Base-by-base conservation (phyloP, 345 rosid genomes). In the Balakata baccata region DNA sequence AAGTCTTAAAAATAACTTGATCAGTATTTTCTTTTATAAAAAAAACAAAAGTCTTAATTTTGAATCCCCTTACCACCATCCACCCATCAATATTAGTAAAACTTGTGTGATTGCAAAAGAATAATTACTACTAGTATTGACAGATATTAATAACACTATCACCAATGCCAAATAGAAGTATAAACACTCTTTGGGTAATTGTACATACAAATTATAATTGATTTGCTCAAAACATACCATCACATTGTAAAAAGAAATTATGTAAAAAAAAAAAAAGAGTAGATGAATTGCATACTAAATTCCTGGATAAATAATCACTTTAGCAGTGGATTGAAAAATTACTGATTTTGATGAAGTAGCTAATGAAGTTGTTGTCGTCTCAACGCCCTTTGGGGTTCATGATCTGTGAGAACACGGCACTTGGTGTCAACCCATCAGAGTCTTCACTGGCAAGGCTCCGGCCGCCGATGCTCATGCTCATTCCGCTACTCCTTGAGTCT, bases 351-450 rank as follows among this genome's bases (percentile, higher is more conserved):
- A 58, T 47, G 53, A 54, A 58, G 63, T 34, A 74, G 50, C 51
- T 37, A 39, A 17, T 56, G 57, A 61, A 73, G 22, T 25, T 8
- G 54, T 14, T 58, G 47, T 65, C 20, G 53, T 72, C 78, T 86
- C 83, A 94, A 77, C 98, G 97, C 64, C 98, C 98, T 80, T 92
- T 92, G 1, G 98, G 98, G 82, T 95, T 91, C 99, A 95, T 95
- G 85, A 93, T 93, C 81, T 95, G 99, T n/a, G 98, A 95, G 86
- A 95, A 95, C 52, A 95, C 97, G 16, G 96, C 93, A 52, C 98
- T 95, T 17, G 98, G 98, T 16, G 98, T 92, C 81, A 93, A 83
- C 60, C 98, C 97, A 56, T 93, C 96, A 0, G 98, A 93, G 86
- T 89, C 99, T 82, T 89, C 96, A 17, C 98, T 95, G 0, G 94